These are phyloP conservation scores for Oehlia diaphana DNA, from an alignment of 192 early-diverging fungal genomes.

Conservation along the genomic window DNA sequence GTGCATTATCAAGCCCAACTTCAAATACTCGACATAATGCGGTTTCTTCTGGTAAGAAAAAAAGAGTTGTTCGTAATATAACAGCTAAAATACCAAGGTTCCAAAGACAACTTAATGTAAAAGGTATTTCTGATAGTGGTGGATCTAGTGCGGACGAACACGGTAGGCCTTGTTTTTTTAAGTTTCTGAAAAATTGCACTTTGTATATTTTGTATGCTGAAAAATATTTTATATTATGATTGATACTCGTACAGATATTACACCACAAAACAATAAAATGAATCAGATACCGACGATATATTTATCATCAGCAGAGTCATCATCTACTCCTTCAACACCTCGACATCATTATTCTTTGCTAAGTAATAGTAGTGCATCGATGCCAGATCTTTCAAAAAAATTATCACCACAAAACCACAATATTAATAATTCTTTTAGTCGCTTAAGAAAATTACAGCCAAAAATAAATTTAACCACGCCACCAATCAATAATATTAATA, in stretches of 20 bases:
- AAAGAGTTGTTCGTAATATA: neutral
- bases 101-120: neutral
- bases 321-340: neutral
- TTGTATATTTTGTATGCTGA: neutral
- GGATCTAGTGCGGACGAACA: conserved; percentile 10
- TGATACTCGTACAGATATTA: neutral
- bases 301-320: neutral
- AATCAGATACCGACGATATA: neutral
- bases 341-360: neutral
- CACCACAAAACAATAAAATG: neutral
- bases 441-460: neutral
- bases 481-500: neutral
- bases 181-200: neutral
- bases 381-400: neutral
- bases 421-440: neutral
- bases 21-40: neutral
- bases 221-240: no score
- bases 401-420: conserved; percentile 13
- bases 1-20: neutral
- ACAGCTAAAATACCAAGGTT: neutral
- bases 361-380: neutral
- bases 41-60: conserved; percentile 1
- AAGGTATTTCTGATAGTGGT: no score
- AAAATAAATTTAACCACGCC: neutral
- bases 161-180: neutral